These are phyloP conservation scores for Termitomyces sp. DNA, from an alignment of 768 basidiomycete species.

Conservation along the genomic window DNA sequence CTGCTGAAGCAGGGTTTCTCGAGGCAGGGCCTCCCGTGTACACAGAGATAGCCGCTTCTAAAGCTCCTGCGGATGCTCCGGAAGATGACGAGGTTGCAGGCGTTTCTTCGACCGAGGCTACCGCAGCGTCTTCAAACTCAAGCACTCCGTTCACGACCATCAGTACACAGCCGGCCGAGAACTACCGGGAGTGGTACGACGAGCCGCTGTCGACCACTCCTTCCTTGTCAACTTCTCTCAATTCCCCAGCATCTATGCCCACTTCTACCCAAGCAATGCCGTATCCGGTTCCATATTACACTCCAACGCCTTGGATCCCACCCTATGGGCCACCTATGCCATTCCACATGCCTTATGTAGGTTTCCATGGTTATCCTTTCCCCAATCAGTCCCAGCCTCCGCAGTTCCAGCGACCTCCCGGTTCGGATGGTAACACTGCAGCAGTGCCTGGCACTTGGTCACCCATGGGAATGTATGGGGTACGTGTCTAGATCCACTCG, in stretches of 20 bases:
- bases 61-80: not conserved
- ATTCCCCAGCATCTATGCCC: slow-evolving; percentile 23
- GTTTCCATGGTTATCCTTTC: slow-evolving; percentile 42
- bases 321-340: slow-evolving; percentile 45
- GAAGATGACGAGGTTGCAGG: not conserved
- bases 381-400: slow-evolving; percentile 22
- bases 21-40: slow-evolving; percentile 10
- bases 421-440: slow-evolving; percentile 33
- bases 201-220: slow-evolving; percentile 32
- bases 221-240: slow-evolving; percentile 29
- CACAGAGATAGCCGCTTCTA: slow-evolving; percentile 8
- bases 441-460: slow-evolving; percentile 32
- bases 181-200: slow-evolving; percentile 43
- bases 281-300: slow-evolving; percentile 42
- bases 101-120: slow-evolving; percentile 13
- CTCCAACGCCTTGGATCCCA: slow-evolving; percentile 48
- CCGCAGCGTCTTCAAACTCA: slow-evolving; percentile 12
- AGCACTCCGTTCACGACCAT: slow-evolving; percentile 10
- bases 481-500: slow-evolving; percentile 22
- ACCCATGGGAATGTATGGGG: slow-evolving; percentile 39
- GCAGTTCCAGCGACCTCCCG: slow-evolving; percentile 27
- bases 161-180: slow-evolving; percentile 21
- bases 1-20: not conserved
- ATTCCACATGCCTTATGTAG: slow-evolving; percentile 48
- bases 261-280: slow-evolving; percentile 16